A percentile compares a stretch with the other conserved stretches of the same genome.
phyloP scores from a whole-genome alignment of 2,329 filamentous ascomycete genomes.

The Simplicillium sp. region DNA sequence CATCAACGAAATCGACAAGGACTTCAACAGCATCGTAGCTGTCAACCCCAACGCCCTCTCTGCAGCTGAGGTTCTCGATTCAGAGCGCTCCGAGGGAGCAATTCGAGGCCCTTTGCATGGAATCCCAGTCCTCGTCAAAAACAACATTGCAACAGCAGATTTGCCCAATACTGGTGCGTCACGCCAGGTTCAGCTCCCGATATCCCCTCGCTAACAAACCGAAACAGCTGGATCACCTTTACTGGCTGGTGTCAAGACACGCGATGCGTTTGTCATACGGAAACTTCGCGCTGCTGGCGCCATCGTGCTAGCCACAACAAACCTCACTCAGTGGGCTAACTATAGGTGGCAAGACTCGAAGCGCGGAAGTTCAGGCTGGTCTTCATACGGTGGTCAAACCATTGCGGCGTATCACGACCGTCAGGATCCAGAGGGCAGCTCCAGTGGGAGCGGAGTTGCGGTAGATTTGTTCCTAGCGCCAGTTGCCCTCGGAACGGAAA shows the following conservation, averaged over 20 bases:
- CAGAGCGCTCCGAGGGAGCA: not conserved
- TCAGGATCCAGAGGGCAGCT: slow-evolving; percentile 52
- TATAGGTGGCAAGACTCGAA: slow-evolving; percentile 40
- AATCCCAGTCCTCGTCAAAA: slow-evolving; percentile 55
- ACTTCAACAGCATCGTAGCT: not conserved
- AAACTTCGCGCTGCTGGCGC: slow-evolving; percentile 50
- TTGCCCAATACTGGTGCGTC: slow-evolving; percentile 43
- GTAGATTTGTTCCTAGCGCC: slow-evolving; percentile 49
- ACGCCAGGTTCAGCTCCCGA: not conserved
- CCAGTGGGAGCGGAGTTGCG: slow-evolving; percentile 50
- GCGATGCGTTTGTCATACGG: slow-evolving; percentile 44
- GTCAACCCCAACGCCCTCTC: not conserved
- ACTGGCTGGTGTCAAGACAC: slow-evolving; percentile 42
- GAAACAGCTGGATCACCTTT: slow-evolving; percentile 43
- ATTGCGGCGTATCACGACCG: slow-evolving; percentile 49
- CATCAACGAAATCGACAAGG: not conserved
- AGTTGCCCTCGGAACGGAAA: slow-evolving; percentile 50
- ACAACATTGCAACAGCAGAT: slow-evolving; percentile 54
- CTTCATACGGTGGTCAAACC: slow-evolving; percentile 51
- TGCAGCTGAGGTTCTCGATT: not conserved
- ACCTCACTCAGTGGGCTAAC: slow-evolving; percentile 56
- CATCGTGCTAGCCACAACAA: slow-evolving; percentile 55
- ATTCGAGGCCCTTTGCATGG: slow-evolving; percentile 42
- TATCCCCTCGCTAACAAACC: not conserved
- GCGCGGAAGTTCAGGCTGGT: slow-evolving; percentile 50